Base-by-base conservation (phyloP, 352 stramenopile genomes). In the Phytophthora europaea region DNA sequence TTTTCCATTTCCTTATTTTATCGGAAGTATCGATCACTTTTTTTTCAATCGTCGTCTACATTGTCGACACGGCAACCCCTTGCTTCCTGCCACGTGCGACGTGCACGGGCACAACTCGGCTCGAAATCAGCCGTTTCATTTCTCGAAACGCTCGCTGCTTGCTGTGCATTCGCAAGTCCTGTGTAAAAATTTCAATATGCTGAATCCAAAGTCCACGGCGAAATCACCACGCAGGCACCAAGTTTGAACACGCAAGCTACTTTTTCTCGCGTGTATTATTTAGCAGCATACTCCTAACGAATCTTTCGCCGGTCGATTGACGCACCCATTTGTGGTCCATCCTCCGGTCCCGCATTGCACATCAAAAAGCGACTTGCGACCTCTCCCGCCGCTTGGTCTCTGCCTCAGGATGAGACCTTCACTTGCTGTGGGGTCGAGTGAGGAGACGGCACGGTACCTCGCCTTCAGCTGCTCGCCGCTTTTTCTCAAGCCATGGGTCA, bases 401-500 rank as follows among this genome's bases (percentile, higher is more conserved):
- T 70, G 63, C 63, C 62, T 69, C 53, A 54, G 56, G 38, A 23
- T 69, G 62, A 57, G 26, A 70, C 51, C 10, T 51, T 65, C 31
- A 40, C 47, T 53, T 48, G 36, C 15, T 71, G 54, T 43, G 43
- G 43, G 48, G 22, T 65, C 28, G n/a, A 56, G 43, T 55, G 58
- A 65, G 22, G 43, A 57, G 16, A 22, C 61, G 33, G 43, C 22
- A 36, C 12, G 15, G 38, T 50, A 22, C 6, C 18, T 12, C 43
- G 9, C 22, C 51, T 55, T 60, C 64, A 71, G 64, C 64, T 71
- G 64, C 54, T 6, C 36, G 10, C 4, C 12, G 36, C 43, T 26
- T 70, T 34, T 70, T 70, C 64, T 71, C 64, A 65, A 71, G 55
- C 64, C 64, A 71, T 16, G 12, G 26, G 36, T 15, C 50, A 36